Conservation (phyloP, 345 rosid genomes). For the Corchorus capsularis region DNA sequence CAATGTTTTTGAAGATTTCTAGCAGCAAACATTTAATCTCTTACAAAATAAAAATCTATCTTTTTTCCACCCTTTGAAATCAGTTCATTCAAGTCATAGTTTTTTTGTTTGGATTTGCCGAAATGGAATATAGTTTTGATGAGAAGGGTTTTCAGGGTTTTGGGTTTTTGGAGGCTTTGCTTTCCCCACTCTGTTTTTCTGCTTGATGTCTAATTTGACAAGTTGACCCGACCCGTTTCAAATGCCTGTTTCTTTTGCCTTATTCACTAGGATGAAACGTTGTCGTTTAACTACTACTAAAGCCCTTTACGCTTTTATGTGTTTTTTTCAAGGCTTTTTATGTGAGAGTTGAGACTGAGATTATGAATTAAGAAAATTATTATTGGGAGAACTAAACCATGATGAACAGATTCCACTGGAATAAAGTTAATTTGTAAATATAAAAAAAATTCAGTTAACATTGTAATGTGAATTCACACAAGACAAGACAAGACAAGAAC, state of each 20-base stretch:
- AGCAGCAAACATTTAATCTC: slow-evolving; percentile 53
- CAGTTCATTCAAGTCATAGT: slow-evolving; percentile 6
- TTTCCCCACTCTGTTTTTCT: neutral
- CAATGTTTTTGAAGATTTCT: slow-evolving; percentile 51
- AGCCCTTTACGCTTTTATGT: too few species aligned
- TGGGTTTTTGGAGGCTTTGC: slow-evolving; percentile 8
- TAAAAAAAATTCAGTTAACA: too few species aligned
- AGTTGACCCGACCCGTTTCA: too few species aligned
- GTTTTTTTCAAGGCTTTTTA: too few species aligned
- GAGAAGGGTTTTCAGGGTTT: slow-evolving; percentile 25
- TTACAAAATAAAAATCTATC: neutral
- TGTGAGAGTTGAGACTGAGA: too few species aligned
- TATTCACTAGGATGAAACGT: neutral
- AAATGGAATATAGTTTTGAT: neutral
- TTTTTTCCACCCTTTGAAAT: slow-evolving; percentile 20
- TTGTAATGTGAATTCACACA: too few species aligned
- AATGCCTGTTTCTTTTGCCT: too few species aligned
- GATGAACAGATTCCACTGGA: too few species aligned
- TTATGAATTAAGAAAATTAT: too few species aligned
- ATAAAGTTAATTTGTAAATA: too few species aligned
- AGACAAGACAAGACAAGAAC: neutral
- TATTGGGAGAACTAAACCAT: too few species aligned
- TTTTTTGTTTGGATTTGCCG: neutral
- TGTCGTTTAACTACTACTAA: neutral
- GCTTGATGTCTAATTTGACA: too few species aligned